Conservation (phyloP, 345 rosid species). For the Alliaria petiolata region DNA sequence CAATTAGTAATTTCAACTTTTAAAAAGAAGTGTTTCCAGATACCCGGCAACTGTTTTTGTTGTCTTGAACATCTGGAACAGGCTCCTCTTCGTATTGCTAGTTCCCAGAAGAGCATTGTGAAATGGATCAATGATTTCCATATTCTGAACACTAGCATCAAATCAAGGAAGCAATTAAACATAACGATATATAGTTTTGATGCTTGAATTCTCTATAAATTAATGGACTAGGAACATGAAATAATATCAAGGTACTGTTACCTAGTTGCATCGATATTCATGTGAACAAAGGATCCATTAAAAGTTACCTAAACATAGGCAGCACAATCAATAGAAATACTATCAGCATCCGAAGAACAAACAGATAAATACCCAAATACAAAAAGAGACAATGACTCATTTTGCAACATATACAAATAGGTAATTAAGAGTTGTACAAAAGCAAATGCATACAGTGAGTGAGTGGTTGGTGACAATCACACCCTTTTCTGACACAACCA, state of each 20-base stretch:
- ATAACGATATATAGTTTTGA: not conserved
- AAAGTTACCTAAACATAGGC: conserved; percentile 65
- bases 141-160: conserved; percentile 74
- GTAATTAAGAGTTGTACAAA: too few relatives aligned
- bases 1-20: not conserved
- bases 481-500: conserved; percentile 46
- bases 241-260: conserved; percentile 25
- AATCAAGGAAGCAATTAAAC: conserved; percentile 22
- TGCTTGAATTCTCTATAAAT: not conserved
- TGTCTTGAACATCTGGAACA: conserved; percentile 94
- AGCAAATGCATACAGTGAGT: conserved; percentile 69
- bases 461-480: conserved; percentile 86
- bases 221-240: conserved; percentile 2
- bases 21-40: conserved; percentile 5
- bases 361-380: not conserved
- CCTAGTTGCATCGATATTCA: conserved; percentile 97
- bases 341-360: conserved; percentile 8
- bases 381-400: not conserved
- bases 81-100: conserved; percentile 85
- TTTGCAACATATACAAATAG: too few relatives aligned
- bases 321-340: conserved; percentile 6
- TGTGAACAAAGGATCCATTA: conserved; percentile 96
- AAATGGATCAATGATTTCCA: conserved; percentile 89
- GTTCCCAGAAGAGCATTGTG: conserved; percentile 83
- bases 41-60: conserved; percentile 97